These are phyloP conservation scores for Chlamydomonas sphaeroides DNA, from an alignment of 139 green algal genomes.

Conservation along the genomic window DNA sequence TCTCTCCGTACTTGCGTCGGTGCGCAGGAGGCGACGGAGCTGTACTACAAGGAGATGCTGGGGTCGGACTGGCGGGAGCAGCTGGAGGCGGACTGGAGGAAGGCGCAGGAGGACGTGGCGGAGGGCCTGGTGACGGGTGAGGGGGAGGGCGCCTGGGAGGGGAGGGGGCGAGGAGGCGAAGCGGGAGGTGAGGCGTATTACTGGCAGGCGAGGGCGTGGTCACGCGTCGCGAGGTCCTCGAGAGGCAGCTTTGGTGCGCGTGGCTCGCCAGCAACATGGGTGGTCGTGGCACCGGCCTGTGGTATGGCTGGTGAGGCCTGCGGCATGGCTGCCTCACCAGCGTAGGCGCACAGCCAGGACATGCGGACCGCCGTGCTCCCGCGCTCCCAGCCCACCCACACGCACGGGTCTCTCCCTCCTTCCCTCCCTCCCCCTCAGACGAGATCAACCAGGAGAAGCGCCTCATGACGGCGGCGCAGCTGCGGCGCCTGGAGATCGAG, in stretches of 20 bases:
- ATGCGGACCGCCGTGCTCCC: no score
- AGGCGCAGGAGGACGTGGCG: conserved; percentile 59
- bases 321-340: no score
- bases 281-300: no score
- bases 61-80: conserved; percentile 61
- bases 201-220: no score
- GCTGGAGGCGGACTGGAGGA: conserved; percentile 52
- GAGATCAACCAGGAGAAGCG: conserved; percentile 60
- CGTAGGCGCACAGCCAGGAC: no score
- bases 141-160: not conserved
- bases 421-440: conserved; percentile 5
- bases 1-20: no score
- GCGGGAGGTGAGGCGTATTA: not conserved
- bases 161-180: not conserved
- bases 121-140: conserved; percentile 58
- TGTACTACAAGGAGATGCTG: conserved; percentile 55
- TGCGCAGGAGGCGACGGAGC: conserved; percentile 34
- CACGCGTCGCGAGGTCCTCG: no score
- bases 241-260: no score
- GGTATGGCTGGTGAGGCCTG: no score
- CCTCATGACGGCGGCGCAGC: conserved; percentile 54
- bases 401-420: not conserved
- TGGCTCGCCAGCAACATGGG: no score
- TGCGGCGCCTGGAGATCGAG: conserved; percentile 70
- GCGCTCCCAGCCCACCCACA: no score